These are phyloP conservation scores for Leccinellum albellum DNA, from an alignment of 768 basidiomycete genomes.

Conservation along the genomic window DNA sequence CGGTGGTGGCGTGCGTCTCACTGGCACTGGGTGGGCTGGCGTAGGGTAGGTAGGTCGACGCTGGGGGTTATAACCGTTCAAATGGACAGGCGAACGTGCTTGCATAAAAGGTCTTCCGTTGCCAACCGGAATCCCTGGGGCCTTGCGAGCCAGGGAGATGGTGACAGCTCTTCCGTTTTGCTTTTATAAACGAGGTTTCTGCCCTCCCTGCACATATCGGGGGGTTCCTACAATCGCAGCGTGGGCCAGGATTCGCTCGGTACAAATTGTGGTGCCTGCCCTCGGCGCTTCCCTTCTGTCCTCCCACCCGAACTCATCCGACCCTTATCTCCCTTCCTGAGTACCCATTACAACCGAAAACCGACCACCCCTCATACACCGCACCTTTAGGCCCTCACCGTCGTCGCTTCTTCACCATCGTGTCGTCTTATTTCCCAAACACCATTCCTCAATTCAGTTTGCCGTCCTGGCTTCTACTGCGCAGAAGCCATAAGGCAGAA, in stretches of 20 bases:
- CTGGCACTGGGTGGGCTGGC: slow-evolving; percentile 1
- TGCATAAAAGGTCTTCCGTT: slow-evolving; percentile 26
- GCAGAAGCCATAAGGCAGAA: slow-evolving; percentile 13
- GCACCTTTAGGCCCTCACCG: neutral
- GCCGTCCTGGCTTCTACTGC: slow-evolving; percentile 4
- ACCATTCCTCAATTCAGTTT: neutral
- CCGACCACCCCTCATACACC: neutral
- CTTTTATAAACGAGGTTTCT: slow-evolving; percentile 32
- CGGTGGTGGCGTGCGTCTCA: slow-evolving; percentile 1
- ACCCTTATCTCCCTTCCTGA: slow-evolving; percentile 6
- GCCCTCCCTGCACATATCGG: slow-evolving; percentile 29
- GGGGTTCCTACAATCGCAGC: slow-evolving; percentile 11
- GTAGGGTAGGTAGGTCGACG: slow-evolving; percentile 18
- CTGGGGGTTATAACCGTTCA: slow-evolving; percentile 17
- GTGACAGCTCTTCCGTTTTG: slow-evolving; percentile 13
- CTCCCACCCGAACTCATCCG: slow-evolving; percentile 21
- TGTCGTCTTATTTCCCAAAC: neutral
- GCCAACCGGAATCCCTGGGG: slow-evolving; percentile 9
- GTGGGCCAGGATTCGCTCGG: slow-evolving; percentile 22
- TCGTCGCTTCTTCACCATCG: neutral
- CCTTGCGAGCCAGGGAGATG: slow-evolving; percentile 9
- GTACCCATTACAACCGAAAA: neutral
- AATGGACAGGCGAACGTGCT: slow-evolving; percentile 32
- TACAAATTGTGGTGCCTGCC: slow-evolving; percentile 15
- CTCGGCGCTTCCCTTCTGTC: slow-evolving; percentile 13